A percentile compares a stretch with the other conserved stretches of the same genome.
Evolutionary conservation across 345 rosid genomes (phyloP).

Genomic region (Bruguiera sexangula): DNA sequence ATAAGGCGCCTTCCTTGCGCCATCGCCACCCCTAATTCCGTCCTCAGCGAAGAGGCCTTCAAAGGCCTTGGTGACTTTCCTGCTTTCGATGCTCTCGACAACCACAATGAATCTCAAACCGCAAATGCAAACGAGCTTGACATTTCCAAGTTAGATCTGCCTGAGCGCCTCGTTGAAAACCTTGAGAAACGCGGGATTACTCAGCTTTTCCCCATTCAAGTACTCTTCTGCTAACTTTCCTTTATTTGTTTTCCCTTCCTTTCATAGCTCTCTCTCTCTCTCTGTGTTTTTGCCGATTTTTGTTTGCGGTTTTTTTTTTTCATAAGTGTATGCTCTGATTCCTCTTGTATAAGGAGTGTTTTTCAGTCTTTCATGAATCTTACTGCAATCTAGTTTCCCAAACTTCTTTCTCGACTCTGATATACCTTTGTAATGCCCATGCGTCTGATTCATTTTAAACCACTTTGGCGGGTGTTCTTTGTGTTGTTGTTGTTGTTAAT

Average conservation of each 20-base stretch:
- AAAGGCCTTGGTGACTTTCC: slow-evolving; percentile 47
- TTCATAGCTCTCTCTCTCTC: neutral
- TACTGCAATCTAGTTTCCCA: too few relatives aligned
- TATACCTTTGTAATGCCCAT: too few relatives aligned
- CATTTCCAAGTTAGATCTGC: slow-evolving; percentile 64
- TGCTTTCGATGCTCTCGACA: slow-evolving; percentile 25
- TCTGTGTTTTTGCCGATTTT: neutral
- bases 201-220: slow-evolving; percentile 95
- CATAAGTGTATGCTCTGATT: neutral
- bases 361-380: too few relatives aligned
- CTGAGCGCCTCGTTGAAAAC: slow-evolving; percentile 61
- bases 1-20: slow-evolving; percentile 39
- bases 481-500: too few relatives aligned
- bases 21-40: slow-evolving; percentile 68
- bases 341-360: too few relatives aligned
- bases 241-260: neutral
- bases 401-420: too few relatives aligned
- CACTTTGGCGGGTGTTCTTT: too few relatives aligned
- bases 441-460: too few relatives aligned
- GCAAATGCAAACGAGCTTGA: slow-evolving; percentile 58
- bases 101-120: slow-evolving; percentile 20
- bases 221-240: slow-evolving; percentile 6
- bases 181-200: slow-evolving; percentile 85
- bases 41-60: slow-evolving; percentile 88
- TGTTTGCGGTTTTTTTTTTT: neutral